Evolutionary conservation across 1,284 basidiomycete species (phyloP).

Genomic region (Xanthoconium separans): DNA sequence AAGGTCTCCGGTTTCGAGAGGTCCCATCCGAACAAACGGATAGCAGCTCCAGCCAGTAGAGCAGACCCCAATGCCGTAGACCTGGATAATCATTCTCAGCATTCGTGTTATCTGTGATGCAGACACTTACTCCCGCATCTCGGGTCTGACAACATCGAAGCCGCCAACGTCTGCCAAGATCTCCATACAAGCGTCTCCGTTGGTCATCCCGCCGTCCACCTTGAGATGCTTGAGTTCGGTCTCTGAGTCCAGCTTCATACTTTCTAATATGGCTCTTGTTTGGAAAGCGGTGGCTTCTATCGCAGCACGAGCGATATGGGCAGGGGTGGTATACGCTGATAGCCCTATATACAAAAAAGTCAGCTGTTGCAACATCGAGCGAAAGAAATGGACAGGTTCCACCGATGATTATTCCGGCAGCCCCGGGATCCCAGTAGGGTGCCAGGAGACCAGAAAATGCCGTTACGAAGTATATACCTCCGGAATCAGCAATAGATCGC

Average conservation of each 20-base stretch:
- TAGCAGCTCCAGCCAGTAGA: constrained; percentile 88
- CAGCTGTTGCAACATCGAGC: background rate
- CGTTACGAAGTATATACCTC: constrained; percentile 97
- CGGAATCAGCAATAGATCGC: constrained; percentile 74
- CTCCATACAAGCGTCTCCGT: constrained; percentile 88
- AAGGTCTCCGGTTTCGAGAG: constrained; percentile 83
- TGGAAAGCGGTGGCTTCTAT: constrained; percentile 91
- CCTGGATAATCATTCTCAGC: constrained; percentile 39
- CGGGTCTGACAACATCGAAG: constrained; percentile 87
- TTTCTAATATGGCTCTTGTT: constrained; percentile 92
- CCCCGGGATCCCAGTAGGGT: constrained; percentile 90
- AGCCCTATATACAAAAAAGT: constrained; percentile 49
- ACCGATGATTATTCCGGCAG: constrained; percentile 84
- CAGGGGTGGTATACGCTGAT: constrained; percentile 90
- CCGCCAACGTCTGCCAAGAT: constrained; percentile 93
- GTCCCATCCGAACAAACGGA: constrained; percentile 95
- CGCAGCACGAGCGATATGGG: constrained; percentile 92
- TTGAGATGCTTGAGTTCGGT: constrained; percentile 78
- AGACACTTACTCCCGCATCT: constrained; percentile 89
- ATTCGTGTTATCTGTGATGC: background rate
- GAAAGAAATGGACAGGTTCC: constrained; percentile 12
- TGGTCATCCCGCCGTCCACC: constrained; percentile 95
- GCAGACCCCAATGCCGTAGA: constrained; percentile 97
- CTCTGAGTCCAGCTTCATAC: constrained; percentile 86
- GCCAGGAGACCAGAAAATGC: constrained; percentile 92